phyloP scores from a whole-genome alignment of 2,329 filamentous ascomycete genomes.

The Talaromyces sp. region DNA sequence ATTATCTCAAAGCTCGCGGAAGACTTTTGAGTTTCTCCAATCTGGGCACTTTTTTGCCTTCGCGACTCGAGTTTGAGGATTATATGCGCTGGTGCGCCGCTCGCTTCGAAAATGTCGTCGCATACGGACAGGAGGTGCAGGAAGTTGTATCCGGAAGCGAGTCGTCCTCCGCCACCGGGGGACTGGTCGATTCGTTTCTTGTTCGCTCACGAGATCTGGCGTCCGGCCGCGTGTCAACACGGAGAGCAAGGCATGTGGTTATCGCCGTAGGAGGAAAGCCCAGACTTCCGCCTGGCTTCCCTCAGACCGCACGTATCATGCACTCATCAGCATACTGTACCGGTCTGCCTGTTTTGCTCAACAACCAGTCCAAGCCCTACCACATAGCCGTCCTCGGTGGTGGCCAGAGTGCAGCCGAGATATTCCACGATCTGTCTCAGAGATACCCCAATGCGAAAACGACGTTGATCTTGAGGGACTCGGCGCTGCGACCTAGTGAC shows the following conservation, averaged over 20 bases:
- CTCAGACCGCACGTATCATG: slow-evolving; percentile 64
- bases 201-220: slow-evolving; percentile 59
- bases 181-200: slow-evolving; percentile 56
- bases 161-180: background rate
- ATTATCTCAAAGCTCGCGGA: slow-evolving; percentile 77
- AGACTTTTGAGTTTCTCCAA: slow-evolving; percentile 90
- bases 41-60: slow-evolving; percentile 78
- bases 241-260: slow-evolving; percentile 48
- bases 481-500: slow-evolving; percentile 82
- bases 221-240: slow-evolving; percentile 34
- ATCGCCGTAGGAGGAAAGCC: slow-evolving; percentile 63
- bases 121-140: slow-evolving; percentile 72
- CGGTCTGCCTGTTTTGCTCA: slow-evolving; percentile 30
- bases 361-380: slow-evolving; percentile 44
- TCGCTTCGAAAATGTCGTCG: slow-evolving; percentile 67
- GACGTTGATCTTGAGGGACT: slow-evolving; percentile 70
- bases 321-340: slow-evolving; percentile 81
- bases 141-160: slow-evolving; percentile 54
- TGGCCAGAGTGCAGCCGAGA: slow-evolving; percentile 91
- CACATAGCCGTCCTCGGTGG: slow-evolving; percentile 79
- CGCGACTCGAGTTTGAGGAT: slow-evolving; percentile 85
- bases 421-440: slow-evolving; percentile 80
- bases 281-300: slow-evolving; percentile 65
- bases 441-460: slow-evolving; percentile 78
- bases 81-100: slow-evolving; percentile 90